These are phyloP conservation scores for Priceomyces medius DNA, from an alignment of 805 yeast genomes.

Conservation along the genomic window DNA sequence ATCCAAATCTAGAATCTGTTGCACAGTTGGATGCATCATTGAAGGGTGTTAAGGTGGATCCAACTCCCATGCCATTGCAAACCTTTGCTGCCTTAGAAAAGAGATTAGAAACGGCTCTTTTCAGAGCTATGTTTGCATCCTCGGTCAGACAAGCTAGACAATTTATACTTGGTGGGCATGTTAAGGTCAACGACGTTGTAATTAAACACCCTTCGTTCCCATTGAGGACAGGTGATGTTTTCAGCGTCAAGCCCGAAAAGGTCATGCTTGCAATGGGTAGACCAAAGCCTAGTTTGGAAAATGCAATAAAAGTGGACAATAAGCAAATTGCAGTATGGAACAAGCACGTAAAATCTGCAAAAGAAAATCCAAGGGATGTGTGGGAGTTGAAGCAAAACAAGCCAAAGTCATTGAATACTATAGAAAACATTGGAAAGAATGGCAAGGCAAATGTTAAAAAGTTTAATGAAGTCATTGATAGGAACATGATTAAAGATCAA, in stretches of 20 bases:
- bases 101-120: conserved; percentile 84
- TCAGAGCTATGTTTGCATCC: conserved; percentile 90
- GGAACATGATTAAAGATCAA: conserved; percentile 42
- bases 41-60: conserved; percentile 52
- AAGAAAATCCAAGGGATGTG: conserved; percentile 52
- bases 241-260: conserved; percentile 79
- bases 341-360: conserved; percentile 60
- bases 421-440: conserved; percentile 13
- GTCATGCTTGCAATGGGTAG: conserved; percentile 85
- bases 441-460: conserved; percentile 19
- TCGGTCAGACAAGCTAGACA: conserved; percentile 93
- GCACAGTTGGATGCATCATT: conserved; percentile 85
- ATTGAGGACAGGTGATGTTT: conserved; percentile 81
- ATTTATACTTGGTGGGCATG: conserved; percentile 77
- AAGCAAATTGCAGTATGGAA: conserved; percentile 77
- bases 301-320: conserved; percentile 68
- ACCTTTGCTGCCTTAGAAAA: conserved; percentile 86
- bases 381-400: conserved; percentile 51
- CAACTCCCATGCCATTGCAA: conserved; percentile 84
- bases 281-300: conserved; percentile 69
- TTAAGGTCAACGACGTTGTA: conserved; percentile 77
- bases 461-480: conserved; percentile 38
- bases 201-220: conserved; percentile 79
- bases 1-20: conserved; percentile 73
- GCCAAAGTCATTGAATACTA: conserved; percentile 35